Evolutionary conservation across 2,329 filamentous ascomycete species (phyloP), one percentile per base, ranked within the genome.

Genomic region (Pyrenophora teres): DNA sequence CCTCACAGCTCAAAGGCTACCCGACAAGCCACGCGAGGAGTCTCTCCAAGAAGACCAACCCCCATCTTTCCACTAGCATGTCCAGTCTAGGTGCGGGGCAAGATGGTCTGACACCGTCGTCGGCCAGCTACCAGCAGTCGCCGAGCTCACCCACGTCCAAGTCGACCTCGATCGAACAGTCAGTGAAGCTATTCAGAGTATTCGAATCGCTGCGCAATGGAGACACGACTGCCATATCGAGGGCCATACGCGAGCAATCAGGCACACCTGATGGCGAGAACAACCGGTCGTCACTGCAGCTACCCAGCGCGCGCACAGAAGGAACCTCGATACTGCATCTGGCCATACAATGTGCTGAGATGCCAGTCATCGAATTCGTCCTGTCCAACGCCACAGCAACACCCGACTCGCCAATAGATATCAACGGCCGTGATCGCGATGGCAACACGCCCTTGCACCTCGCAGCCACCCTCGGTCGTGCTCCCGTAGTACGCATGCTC

Each of bases 401-500:
- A 4, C 64, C 73, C 1, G 83, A 90, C 56, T 85, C 88, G 25
- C 81, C 76, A 36, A 79, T 95, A 47, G 92, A 97, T 68, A 79
- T 97, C 72, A 99, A 97, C 73, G 87, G 89, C 35, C 86, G 89
- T 55, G 94, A 99, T 75, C 88, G 89, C 62, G 93, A 97, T 65
- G 94, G 94, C 55, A 99, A 97, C 72, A 96, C 92, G 1, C 87
- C 94, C 18, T 82, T 99, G 45, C 93, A 97, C 72, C 76, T 97
- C 32, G 94, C 94, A 7, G 89, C 93, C 25, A 81, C 84, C 48
- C 87, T 97, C 46, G 93, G 93, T 10, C 85, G 94, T 38, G 84
- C 84, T 0, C 83, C 88, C 2, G 83, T 96, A 6, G 92, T 99
- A 49, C 87, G 88, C 57, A 82, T 96, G 53, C 80, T 99, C 44